Evolutionary conservation across 306 rosid genomes (phyloP).

Genomic region (Fragaria nilgerrensis): DNA sequence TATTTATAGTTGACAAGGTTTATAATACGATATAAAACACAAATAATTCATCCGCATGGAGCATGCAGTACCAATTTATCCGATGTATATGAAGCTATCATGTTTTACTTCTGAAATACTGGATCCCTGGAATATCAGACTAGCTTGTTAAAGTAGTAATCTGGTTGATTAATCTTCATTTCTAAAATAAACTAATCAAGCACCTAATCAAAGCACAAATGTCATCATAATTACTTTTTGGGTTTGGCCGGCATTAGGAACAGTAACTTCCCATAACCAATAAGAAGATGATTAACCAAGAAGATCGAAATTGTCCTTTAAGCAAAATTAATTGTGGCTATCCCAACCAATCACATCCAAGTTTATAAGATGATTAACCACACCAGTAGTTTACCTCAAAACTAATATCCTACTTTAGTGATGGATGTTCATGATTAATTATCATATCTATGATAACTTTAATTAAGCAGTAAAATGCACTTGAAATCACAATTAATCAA

Average conservation of each 20-base stretch:
- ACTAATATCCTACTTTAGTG: slow-evolving; percentile 29
- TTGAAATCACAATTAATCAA: slow-evolving; percentile 26
- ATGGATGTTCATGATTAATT: slow-evolving; percentile 39
- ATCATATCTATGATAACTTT: slow-evolving; percentile 14
- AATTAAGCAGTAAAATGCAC: slow-evolving; percentile 28
- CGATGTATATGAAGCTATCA: not conserved
- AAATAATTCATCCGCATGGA: not conserved
- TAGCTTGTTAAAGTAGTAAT: slow-evolving; percentile 18
- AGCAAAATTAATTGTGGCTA: slow-evolving; percentile 2
- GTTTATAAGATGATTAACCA: slow-evolving; percentile 28
- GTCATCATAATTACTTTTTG: not conserved
- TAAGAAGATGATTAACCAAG: not conserved
- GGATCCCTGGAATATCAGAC: not conserved
- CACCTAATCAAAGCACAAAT: slow-evolving; percentile 31
- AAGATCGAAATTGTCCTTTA: slow-evolving; percentile 3
- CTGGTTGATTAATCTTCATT: slow-evolving; percentile 20
- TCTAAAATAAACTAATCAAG: slow-evolving; percentile 24
- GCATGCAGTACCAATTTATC: not conserved
- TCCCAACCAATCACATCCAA: not conserved
- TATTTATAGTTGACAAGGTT: not conserved
- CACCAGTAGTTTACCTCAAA: slow-evolving; percentile 31
- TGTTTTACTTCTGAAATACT: not conserved
- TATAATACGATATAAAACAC: not conserved
- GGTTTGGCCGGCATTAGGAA: slow-evolving; percentile 12
- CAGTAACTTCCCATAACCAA: slow-evolving; percentile 8